Base-by-base conservation (phyloP, 768 basidiomycete species). In the Russula vinacea region DNA sequence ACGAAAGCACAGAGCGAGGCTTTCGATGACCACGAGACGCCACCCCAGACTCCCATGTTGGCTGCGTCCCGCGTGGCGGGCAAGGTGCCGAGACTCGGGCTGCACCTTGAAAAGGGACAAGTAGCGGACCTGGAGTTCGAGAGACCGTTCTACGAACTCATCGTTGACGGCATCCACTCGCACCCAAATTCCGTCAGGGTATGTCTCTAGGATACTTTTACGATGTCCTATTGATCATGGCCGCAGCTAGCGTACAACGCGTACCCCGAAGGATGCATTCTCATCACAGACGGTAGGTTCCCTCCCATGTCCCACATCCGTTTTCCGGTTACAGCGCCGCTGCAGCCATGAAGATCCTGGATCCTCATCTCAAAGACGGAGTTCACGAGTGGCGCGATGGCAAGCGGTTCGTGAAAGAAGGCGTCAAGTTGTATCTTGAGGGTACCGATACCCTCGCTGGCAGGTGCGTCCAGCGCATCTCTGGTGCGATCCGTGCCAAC, bases 181-280 rank as follows among this genome's bases (percentile, higher is more conserved):
- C 93, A 95, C 74, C 93, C 93, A 17, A 91, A 93, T 73, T 91
- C 90, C 50, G 90, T 95, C 61, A 80, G 90, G 70, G 89, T 94
- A 74, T 61, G 86, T 78, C 39, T 4, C 32, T 44, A 16, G 2
- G 33, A 19, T 0, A 10, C 51, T 7, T n/a, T 10, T 22, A 39
- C 24, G n/a, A 24, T 33, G 67, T 35, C 62, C 29, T 49, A 24
- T 45, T 64, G 22, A 47, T 56, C 32, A 45, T 24, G 58, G 50
- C 26, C 55, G 50, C 70, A 92, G 90, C 75, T 93, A 65, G 94
- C 94, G 1, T 94, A 94, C 74, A 84, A 87, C 39, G 83, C 88
- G 0, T 86, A 87, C 70, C 88, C 89, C 10, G 89, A 93, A 9
- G 90, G 92, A 2, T 94, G 92, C 70, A 84, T 87, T 95, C 64